phyloP scores from a whole-genome alignment of 2,329 filamentous ascomycete species.

The Diaporthe batatas region DNA sequence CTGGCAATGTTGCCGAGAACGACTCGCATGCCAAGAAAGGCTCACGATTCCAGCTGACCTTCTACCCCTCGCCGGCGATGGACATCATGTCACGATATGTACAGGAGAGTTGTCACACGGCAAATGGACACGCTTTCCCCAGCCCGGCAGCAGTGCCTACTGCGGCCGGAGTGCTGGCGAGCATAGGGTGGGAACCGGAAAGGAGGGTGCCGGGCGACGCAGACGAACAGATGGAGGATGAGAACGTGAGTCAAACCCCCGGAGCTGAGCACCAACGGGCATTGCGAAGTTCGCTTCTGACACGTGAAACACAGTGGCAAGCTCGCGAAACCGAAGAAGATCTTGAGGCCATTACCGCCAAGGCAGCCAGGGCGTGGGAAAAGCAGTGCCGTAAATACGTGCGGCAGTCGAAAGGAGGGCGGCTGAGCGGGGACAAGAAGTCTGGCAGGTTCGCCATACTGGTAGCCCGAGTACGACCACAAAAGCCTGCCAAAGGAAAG shows the following conservation, averaged over 20 bases:
- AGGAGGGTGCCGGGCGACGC: not conserved
- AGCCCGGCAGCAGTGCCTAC: constrained; percentile 16
- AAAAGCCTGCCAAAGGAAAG: constrained; percentile 20
- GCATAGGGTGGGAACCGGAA: constrained; percentile 37
- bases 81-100: constrained; percentile 27
- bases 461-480: not conserved
- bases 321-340: constrained; percentile 32
- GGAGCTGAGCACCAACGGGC: no score
- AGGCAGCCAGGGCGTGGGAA: constrained; percentile 38
- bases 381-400: constrained; percentile 34
- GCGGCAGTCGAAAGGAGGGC: not conserved
- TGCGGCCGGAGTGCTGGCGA: constrained; percentile 25
- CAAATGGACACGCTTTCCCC: constrained; percentile 22
- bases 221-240: constrained; percentile 33
- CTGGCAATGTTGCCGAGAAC: constrained; percentile 64
- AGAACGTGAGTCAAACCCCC: constrained; percentile 5
- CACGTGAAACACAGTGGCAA: constrained; percentile 13
- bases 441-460: constrained; percentile 11
- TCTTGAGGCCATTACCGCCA: not conserved
- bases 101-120: constrained; percentile 31
- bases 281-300: not conserved
- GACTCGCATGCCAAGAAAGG: constrained; percentile 20
- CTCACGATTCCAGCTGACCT: constrained; percentile 37
- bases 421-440: constrained; percentile 18
- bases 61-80: constrained; percentile 40